Evolutionary conservation across 345 rosid genomes (phyloP).

Genomic region (Syzygium jambos): DNA sequence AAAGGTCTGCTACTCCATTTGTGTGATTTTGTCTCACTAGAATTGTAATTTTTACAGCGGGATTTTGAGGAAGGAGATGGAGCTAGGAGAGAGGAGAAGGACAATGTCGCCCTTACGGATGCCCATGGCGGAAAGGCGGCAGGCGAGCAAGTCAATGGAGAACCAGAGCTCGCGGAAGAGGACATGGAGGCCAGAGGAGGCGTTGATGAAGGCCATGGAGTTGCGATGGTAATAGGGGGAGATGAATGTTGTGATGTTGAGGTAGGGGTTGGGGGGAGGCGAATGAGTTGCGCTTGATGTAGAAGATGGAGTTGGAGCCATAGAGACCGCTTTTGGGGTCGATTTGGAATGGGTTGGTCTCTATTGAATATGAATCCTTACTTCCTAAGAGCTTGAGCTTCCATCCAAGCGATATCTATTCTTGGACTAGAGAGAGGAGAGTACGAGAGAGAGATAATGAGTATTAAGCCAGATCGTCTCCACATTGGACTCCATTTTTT

Average conservation of each 20-base stretch:
- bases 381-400: not conserved
- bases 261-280: not conserved
- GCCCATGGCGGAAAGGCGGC: not conserved
- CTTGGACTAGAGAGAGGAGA: not conserved
- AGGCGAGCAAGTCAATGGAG: not conserved
- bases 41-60: not conserved
- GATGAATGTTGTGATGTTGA: not conserved
- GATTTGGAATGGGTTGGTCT: not conserved
- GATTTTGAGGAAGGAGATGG: not conserved
- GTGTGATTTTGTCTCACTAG: not conserved
- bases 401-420: not conserved
- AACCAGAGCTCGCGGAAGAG: not conserved
- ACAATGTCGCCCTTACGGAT: not conserved
- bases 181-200: not conserved
- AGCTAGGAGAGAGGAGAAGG: not conserved
- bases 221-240: not conserved
- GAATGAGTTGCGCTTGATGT: not conserved
- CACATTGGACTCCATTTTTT: not conserved
- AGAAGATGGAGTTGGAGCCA: not conserved
- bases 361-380: not conserved
- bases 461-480: not conserved
- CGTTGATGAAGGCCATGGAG: not conserved
- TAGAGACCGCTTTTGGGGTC: not conserved
- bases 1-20: not conserved
- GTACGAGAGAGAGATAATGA: not conserved